Conservation (phyloP, 345 rosid genomes). For the Draba incana region DNA sequence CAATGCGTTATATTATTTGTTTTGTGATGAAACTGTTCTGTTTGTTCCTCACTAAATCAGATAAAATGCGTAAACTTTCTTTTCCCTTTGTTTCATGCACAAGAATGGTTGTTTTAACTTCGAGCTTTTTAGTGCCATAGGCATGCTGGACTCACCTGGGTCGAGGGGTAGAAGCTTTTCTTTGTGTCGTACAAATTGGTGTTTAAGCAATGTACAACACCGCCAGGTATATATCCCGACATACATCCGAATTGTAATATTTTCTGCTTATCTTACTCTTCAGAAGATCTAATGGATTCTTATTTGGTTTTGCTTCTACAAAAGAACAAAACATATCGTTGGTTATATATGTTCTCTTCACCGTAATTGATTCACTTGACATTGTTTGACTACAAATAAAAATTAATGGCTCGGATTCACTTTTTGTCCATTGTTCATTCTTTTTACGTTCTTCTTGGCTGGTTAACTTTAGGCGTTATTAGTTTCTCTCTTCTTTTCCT, state of each 20-base stretch:
- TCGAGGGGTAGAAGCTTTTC: conserved; percentile 61
- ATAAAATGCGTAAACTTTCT: not conserved
- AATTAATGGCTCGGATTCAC: conserved; percentile 5
- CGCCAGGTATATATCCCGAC: conserved; percentile 59
- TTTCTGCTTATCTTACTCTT: conserved; percentile 4
- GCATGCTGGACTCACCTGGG: conserved; percentile 89
- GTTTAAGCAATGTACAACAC: conserved; percentile 68
- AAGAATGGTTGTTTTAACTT: conserved; percentile 17
- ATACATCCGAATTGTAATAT: not conserved
- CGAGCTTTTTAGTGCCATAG: conserved; percentile 44
- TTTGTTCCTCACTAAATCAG: conserved; percentile 15
- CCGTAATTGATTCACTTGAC: conserved; percentile 3
- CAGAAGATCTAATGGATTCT: not conserved
- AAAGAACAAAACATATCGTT: not conserved
- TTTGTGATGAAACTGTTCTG: not conserved
- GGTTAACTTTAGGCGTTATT: not conserved
- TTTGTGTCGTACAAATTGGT: conserved; percentile 72
- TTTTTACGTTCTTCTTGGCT: conserved; percentile 1
- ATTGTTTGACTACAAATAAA: not conserved
- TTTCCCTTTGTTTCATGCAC: conserved; percentile 19
- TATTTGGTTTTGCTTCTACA: not conserved
- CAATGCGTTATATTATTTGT: not conserved
- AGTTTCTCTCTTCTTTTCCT: conserved; percentile 7
- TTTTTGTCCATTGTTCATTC: not conserved
- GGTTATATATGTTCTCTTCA: not conserved